phyloP scores from a whole-genome alignment of 441 rosid species.

The Corymbia calophylla region DNA sequence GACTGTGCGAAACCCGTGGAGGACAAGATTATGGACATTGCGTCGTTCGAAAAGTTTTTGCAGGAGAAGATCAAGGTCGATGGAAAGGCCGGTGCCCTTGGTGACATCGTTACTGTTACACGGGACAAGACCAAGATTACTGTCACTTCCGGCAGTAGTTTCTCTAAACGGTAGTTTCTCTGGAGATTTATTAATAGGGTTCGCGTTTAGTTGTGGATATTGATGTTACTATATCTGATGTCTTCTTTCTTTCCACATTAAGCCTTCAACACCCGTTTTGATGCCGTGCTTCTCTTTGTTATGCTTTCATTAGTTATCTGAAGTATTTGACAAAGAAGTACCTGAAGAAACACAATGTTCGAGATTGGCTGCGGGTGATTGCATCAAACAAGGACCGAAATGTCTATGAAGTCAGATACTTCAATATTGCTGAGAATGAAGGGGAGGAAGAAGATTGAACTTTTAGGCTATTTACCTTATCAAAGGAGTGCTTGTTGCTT shows the following conservation, averaged over 20 bases:
- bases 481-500: neutral
- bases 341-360: constrained; percentile 63
- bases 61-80: constrained; percentile 12
- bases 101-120: neutral
- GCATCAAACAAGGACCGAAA: constrained; percentile 60
- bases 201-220: neutral
- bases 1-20: neutral
- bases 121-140: constrained; percentile 10
- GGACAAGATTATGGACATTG: neutral
- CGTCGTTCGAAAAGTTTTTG: neutral
- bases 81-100: constrained; percentile 12
- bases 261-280: neutral
- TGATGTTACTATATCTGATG: neutral
- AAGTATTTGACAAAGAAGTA: constrained; percentile 72
- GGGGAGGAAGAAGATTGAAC: constrained; percentile 67
- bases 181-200: neutral
- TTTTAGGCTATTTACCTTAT: neutral
- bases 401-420: constrained; percentile 60
- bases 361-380: constrained; percentile 75
- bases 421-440: constrained; percentile 82
- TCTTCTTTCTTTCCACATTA: neutral
- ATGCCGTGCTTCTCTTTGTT: neutral
- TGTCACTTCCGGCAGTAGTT: constrained; percentile 2
- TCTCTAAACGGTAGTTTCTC: constrained; percentile 6
- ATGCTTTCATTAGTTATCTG: constrained; percentile 26